These are phyloP conservation scores for Diaporthe amygdali DNA, from an alignment of 2,329 filamentous ascomycete species.

Conservation along the genomic window DNA sequence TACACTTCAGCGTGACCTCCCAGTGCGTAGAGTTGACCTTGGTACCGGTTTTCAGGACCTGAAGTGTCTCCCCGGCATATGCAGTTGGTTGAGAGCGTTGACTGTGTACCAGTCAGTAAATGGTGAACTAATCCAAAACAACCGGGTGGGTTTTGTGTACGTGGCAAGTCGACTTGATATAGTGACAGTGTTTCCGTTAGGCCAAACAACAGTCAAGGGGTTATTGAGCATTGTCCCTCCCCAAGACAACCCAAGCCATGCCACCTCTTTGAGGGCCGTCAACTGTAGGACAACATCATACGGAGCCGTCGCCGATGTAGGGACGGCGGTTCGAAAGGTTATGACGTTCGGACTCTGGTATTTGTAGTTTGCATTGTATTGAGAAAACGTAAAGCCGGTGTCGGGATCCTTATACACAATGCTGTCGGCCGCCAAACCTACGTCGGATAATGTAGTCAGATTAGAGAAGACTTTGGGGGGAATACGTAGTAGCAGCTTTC, in stretches of 20 bases:
- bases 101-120: not conserved
- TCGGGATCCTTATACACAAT: conserved; percentile 9
- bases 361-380: conserved; percentile 14
- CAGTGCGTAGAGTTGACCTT: conserved; percentile 38
- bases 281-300: conserved; percentile 1
- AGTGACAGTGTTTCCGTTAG: not conserved
- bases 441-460: not conserved
- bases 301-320: not conserved
- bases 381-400: conserved; percentile 19
- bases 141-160: too few species aligned
- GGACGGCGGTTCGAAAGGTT: conserved; percentile 25
- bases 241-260: not conserved
- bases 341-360: not conserved
- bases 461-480: not conserved
- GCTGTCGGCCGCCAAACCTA: conserved; percentile 10
- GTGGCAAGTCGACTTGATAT: not conserved
- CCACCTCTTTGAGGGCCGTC: not conserved
- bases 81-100: not conserved
- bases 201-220: not conserved
- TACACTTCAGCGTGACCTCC: conserved; percentile 38
- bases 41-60: conserved; percentile 37
- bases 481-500: not conserved
- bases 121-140: too few species aligned
- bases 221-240: not conserved
- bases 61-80: conserved; percentile 30